Evolutionary conservation across 2,329 filamentous ascomycete genomes (phyloP), one percentile per base, ranked within the genome.

Genomic region (Dryadomyces quercivorus): DNA sequence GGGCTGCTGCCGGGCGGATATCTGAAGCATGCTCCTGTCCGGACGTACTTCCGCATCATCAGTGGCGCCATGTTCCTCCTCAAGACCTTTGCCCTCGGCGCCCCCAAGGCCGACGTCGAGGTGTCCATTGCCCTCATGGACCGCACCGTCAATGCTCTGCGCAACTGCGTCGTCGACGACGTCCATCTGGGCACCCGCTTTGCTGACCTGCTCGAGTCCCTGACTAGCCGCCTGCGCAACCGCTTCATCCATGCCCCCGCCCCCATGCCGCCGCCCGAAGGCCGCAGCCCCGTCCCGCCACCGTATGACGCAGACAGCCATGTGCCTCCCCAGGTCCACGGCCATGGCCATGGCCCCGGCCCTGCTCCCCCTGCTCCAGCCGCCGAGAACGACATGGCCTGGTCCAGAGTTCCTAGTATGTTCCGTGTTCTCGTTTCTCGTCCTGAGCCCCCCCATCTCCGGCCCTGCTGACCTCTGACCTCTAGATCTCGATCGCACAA

Each of bases 31-130:
- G 86, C 86, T 0, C 88, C 88, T 0, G 88, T 93, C 5, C 77
- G 88, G 49, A 92, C 88, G 0, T 92, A 92, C 66, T 91, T 93
- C 70, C 82, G 88, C 55, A 92, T 93, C 65, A 88, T 92, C 59
- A 88, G 84, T 56, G 87, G 88, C 4, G 86, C 86, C 58, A 91
- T 92, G 80, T 91, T 93, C 63, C 68, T 93, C 18, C 77, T 93
- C 51, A 93, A 86, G 70, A 92, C 88, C 0, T 92, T 93, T 67
- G 86, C 87, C 0, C 75, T 93, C 1, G 88, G 88, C 18, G 87
- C 87, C 1, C 84, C 85, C 1, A 85, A 88, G 61, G 83, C 83
- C 54, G 87, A 93, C 60, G 85, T 92, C 26, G 82, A 85, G 62
- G 75, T 86, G 49, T 88, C 84, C 59, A 84, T 93, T 34, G 77